Conservation (phyloP, 106 monocot genomes). For the Cymbidium sinense region DNA sequence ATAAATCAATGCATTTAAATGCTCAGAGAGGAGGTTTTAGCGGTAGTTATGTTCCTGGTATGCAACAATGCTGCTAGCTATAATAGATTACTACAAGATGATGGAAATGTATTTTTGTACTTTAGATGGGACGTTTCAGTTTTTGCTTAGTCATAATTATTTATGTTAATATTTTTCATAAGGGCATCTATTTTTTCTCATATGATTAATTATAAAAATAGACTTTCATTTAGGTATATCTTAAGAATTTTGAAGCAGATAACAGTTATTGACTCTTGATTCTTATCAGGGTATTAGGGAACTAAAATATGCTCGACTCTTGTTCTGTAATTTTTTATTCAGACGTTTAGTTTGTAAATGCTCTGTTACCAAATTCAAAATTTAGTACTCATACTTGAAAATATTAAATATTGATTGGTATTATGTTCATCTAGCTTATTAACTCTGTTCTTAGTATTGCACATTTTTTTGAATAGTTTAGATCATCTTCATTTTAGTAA, state of each 20-base stretch:
- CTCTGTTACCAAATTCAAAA: background rate
- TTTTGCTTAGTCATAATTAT: background rate
- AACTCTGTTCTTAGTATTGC: background rate
- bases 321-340: background rate
- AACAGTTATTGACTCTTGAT: background rate
- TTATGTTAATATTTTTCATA: background rate
- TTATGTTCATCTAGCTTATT: background rate
- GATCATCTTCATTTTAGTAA: background rate
- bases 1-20: constrained; percentile 27
- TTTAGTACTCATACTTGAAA: background rate
- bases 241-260: background rate
- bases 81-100: background rate
- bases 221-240: background rate
- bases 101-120: background rate
- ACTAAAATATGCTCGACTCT: background rate
- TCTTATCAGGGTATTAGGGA: background rate
- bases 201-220: background rate
- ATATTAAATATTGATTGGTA: background rate
- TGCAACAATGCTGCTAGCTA: constrained; percentile 1
- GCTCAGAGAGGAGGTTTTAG: constrained; percentile 22
- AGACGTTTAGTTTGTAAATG: background rate
- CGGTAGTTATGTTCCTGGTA: constrained; percentile 38
- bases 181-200: background rate
- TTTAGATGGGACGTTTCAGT: background rate
- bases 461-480: background rate